Percentiles rank a stretch among this genome's conserved stretches.
Evolutionary conservation across 257 asterid genomes (phyloP).

Genomic region (Solanum medicagineum): DNA sequence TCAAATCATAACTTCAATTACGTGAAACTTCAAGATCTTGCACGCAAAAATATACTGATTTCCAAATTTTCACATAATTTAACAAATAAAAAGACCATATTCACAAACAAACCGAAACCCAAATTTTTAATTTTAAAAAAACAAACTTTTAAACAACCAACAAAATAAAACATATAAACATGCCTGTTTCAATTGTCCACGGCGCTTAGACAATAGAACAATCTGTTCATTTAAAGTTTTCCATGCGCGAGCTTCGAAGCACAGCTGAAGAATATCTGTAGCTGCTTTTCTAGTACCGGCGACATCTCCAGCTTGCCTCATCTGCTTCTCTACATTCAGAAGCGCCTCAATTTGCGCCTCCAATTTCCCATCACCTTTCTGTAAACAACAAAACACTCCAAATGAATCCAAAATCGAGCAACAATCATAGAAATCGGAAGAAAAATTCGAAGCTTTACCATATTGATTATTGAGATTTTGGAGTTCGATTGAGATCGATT

Average conservation of each 20-base stretch:
- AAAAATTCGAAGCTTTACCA: neutral
- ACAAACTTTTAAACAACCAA: neutral
- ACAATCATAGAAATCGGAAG: neutral
- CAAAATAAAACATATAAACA: neutral
- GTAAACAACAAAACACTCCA: neutral
- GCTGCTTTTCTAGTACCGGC: constrained; percentile 77
- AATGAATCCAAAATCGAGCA: neutral
- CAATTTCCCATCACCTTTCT: constrained; percentile 73
- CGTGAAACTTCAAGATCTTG: neutral
- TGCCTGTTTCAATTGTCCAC: constrained; percentile 96
- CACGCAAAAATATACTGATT: neutral
- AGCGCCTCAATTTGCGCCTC: constrained; percentile 62
- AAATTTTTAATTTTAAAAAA: neutral
- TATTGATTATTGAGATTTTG: neutral
- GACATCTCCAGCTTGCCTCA: constrained; percentile 83
- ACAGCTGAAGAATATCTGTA: constrained; percentile 73
- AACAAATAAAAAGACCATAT: neutral
- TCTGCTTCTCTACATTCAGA: constrained; percentile 90
- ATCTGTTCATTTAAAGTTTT: constrained; percentile 78
- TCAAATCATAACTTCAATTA: neutral
- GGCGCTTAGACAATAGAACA: constrained; percentile 78
- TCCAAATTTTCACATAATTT: neutral
- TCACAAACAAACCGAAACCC: neutral
- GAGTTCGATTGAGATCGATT: neutral
- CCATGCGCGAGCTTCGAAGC: constrained; percentile 93